phyloP scores from a whole-genome alignment of 192 early-diverging fungal species.

The Jimgerdemannia lactiflua region DNA sequence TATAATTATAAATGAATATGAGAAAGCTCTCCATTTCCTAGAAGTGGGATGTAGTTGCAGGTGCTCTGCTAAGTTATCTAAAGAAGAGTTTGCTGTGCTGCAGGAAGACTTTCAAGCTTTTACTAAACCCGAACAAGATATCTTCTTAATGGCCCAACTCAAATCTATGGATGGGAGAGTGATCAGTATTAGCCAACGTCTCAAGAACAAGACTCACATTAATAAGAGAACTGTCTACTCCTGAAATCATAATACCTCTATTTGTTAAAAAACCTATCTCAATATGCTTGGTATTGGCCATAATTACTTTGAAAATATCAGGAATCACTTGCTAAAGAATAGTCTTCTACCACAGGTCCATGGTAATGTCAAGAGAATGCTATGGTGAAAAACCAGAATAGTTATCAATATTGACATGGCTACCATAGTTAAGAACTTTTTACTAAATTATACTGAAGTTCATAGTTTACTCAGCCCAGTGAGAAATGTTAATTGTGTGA shows the following conservation, averaged over 20 bases:
- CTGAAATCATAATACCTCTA: background rate
- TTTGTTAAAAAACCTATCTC: background rate
- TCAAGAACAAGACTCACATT: background rate
- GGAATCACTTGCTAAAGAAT: background rate
- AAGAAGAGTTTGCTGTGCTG: background rate
- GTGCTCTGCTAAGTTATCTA: background rate
- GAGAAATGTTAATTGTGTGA: background rate
- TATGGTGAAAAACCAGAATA: background rate
- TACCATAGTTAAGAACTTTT: background rate
- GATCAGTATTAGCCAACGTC: background rate
- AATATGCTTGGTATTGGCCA: background rate
- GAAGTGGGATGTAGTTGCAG: background rate
- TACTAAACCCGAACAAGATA: background rate
- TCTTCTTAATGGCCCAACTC: background rate
- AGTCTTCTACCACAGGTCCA: background rate
- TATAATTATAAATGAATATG: background rate
- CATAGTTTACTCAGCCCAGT: background rate
- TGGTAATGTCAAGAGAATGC: background rate
- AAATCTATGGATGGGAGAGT: background rate
- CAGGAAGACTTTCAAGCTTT: background rate
- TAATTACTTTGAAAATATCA: background rate
- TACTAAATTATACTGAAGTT: background rate
- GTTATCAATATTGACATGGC: background rate
- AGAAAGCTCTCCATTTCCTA: background rate
- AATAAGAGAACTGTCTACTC: background rate